These are phyloP conservation scores for Evansstolkia leycettana DNA, from an alignment of 495 filamentous ascomycete genomes.

Conservation along the genomic window DNA sequence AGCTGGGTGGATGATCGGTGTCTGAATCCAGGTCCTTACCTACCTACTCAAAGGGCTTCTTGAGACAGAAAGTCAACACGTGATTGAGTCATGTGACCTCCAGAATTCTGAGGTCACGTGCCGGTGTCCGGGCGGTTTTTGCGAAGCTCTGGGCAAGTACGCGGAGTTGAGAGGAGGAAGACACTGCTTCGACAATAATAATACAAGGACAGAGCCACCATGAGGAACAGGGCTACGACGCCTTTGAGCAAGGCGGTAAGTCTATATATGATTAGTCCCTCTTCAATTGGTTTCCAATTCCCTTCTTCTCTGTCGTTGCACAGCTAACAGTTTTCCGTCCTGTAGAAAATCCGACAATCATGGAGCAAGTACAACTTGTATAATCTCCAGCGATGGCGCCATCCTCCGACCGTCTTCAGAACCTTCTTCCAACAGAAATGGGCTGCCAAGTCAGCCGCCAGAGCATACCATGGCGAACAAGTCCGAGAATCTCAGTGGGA, in stretches of 20 bases:
- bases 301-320: too few species aligned
- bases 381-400: slow-evolving; percentile 52
- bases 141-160: background rate
- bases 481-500: slow-evolving; percentile 82
- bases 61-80: too few species aligned
- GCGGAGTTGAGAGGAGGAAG: too few species aligned
- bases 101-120: background rate
- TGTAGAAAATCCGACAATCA: slow-evolving; percentile 90
- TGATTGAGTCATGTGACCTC: background rate
- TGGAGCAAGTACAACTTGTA: slow-evolving; percentile 98
- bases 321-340: too few species aligned
- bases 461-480: slow-evolving; percentile 89
- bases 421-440: slow-evolving; percentile 99
- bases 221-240: slow-evolving; percentile 38
- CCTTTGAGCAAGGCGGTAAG: slow-evolving; percentile 31
- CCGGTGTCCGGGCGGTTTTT: background rate
- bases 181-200: too few species aligned
- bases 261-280: slow-evolving; percentile 1
- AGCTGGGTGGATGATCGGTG: background rate
- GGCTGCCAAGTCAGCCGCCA: slow-evolving; percentile 66
- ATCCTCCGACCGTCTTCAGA: slow-evolving; percentile 19
- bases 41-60: too few species aligned
- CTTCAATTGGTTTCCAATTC: slow-evolving; percentile 2
- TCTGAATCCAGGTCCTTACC: too few species aligned
- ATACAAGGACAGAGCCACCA: too few species aligned